Base-by-base conservation (phyloP, 805 yeast genomes). In the Cyberlindnera amylophila region DNA sequence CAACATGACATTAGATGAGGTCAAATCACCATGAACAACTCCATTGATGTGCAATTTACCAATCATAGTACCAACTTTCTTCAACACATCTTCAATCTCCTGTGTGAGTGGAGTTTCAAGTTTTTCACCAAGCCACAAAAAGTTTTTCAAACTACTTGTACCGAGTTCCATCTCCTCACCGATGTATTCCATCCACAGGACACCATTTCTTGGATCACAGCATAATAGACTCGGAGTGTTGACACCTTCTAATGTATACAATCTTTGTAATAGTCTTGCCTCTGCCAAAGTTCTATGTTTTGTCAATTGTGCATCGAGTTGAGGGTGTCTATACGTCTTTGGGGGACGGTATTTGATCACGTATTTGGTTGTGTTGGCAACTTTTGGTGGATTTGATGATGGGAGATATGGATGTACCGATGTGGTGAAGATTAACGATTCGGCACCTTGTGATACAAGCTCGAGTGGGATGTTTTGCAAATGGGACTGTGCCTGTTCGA, bases 1-100 rank as follows among this genome's bases (percentile, higher is more conserved):
- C 13, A 90, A 57, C 34, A 93, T 74, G 19, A 89, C 77, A 55
- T 93, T 93, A 0, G 98, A 90, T 17, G 91, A 80, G 0, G 99
- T 93, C 52, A 93, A 69, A 60, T 93, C 99, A 1, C 99, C 99
- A 63, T 93, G 99, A 19, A 88, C 80, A 59, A 86, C 77, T 50
- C 87, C 95, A 49, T 77, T 71, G 50, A 72, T 57, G 63, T 93
- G 99, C 53, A 93, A 63, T 32, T 72, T 63, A 0, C 84, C 96
- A 33, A 90, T 73, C 44, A 78, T 74, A 34, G 62, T 50, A 1
- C 97, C 96, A 1, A 88, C 90, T 13, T 59, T 57, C 4, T 47
- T 48, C 50, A 86, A 59, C 3, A 80, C 67, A 1, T 50, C 47
- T 45, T 71, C 57, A 0, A 79, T 82, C 2, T 63, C 59, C 0